Conservation (phyloP, 2,329 filamentous ascomycete species). For the Cadophora gregata region DNA sequence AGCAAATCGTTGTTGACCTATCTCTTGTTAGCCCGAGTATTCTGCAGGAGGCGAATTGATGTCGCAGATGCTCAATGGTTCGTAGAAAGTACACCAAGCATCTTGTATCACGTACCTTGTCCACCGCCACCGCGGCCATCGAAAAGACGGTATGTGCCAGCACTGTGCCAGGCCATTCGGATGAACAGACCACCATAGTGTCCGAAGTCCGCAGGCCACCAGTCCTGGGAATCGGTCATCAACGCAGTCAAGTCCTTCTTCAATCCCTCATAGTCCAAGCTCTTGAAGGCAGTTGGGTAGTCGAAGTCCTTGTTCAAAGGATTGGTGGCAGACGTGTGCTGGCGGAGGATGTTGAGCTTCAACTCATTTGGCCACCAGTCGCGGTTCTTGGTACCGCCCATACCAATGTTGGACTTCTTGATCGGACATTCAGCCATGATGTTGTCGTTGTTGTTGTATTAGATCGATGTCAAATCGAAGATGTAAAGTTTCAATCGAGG, state of each 20-base stretch:
- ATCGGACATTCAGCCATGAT: slow-evolving; percentile 39
- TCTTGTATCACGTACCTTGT: slow-evolving; percentile 47
- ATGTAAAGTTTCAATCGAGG: background rate
- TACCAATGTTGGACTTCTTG: slow-evolving; percentile 43
- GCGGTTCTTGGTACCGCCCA: slow-evolving; percentile 69
- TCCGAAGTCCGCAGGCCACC: slow-evolving; percentile 83
- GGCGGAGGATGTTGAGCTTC: slow-evolving; percentile 74
- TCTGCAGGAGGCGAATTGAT: background rate
- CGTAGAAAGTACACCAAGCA: background rate
- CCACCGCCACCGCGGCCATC: slow-evolving; percentile 79
- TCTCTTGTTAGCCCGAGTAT: background rate
- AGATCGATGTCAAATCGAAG: slow-evolving; percentile 1
- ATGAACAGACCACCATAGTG: slow-evolving; percentile 83
- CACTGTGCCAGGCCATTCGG: slow-evolving; percentile 82
- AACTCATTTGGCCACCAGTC: slow-evolving; percentile 80
- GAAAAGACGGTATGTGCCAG: slow-evolving; percentile 77
- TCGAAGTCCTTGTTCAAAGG: slow-evolving; percentile 69
- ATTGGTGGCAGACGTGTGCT: slow-evolving; percentile 68
- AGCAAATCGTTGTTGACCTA: slow-evolving; percentile 74
- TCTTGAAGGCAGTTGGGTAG: slow-evolving; percentile 76
- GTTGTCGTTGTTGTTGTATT: slow-evolving; percentile 1
- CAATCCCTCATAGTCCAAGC: slow-evolving; percentile 70
- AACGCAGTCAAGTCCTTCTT: slow-evolving; percentile 76
- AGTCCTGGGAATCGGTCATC: slow-evolving; percentile 81
- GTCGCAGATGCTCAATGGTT: slow-evolving; percentile 39